Conservation (phyloP, 2,329 filamentous ascomycete genomes). For the Colletotrichum noveboracense region DNA sequence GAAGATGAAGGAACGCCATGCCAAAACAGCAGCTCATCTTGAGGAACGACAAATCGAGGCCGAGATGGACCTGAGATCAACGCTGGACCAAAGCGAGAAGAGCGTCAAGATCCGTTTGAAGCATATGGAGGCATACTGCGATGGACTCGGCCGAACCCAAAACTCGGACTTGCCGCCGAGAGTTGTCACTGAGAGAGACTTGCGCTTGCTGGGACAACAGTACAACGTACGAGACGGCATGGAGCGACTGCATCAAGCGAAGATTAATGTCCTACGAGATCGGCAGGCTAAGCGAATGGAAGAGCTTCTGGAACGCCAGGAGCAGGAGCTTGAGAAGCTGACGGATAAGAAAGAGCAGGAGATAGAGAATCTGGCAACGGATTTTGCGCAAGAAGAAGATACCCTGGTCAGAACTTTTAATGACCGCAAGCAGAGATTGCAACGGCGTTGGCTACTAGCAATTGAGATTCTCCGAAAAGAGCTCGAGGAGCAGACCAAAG, state of each 20-base stretch:
- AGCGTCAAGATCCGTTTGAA: constrained; percentile 63
- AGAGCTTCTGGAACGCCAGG: constrained; percentile 60
- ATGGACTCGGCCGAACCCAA: constrained; percentile 51
- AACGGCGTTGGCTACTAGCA: constrained; percentile 56
- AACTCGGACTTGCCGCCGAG: constrained; percentile 49
- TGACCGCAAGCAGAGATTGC: constrained; percentile 48
- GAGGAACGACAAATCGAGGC: constrained; percentile 67
- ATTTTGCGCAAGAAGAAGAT: constrained; percentile 56
- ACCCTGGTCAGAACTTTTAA: constrained; percentile 48
- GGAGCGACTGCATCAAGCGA: constrained; percentile 62
- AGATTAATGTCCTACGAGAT: constrained; percentile 70
- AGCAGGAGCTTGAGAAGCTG: constrained; percentile 54
- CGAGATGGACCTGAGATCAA: constrained; percentile 63
- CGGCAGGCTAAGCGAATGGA: constrained; percentile 67
- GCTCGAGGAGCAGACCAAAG: constrained; percentile 49
- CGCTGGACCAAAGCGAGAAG: constrained; percentile 61
- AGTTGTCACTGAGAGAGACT: constrained; percentile 63
- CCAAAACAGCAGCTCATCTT: constrained; percentile 56
- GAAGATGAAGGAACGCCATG: constrained; percentile 61
- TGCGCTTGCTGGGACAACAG: constrained; percentile 64
- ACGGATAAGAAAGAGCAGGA: constrained; percentile 51
- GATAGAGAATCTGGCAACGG: constrained; percentile 50
- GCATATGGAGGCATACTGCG: constrained; percentile 72
- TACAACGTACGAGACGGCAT: constrained; percentile 66
- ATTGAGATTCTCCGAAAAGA: constrained; percentile 60